Base-by-base conservation (phyloP, 2,329 filamentous ascomycete species). In the Ploettnerulaceae sp. region DNA sequence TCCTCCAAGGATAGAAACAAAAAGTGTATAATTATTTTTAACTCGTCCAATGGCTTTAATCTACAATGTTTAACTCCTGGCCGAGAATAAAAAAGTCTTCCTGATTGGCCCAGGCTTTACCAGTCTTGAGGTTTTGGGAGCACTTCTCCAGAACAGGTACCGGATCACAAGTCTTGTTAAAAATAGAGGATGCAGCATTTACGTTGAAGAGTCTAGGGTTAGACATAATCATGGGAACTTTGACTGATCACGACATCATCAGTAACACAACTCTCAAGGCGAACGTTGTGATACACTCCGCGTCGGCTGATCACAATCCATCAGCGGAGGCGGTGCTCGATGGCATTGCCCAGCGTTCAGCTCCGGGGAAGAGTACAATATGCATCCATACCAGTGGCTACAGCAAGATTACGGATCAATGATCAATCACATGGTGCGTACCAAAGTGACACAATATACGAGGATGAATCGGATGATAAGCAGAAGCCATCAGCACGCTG, bases 311-410 rank as follows among this genome's bases (percentile, higher is more conserved):
- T 58, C 66, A 75, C 47, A 57, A 71, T 14, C 67, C 69, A 8
- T 70, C 67, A 9, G 71, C 65, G 1, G 53, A 70, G 53, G 69
- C 71, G 12, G 63, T 76, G 9, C 57, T 75, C 3, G 64, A 66
- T 7, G 72, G 70, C 5, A 56, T 75, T 40, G 53, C 64, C 37
- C 70, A 6, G 65, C 69, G 1, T 51, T 59, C 1, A 53, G 65
- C 25, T 63, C 62, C 17, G 3, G 42, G 42, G 8, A 63, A 67
- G 21, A 47, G 47, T 18, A 71, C 69, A 14, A 70, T 71, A 49
- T 76, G 67, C 62, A 72, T 75, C 46, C 72, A 75, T 55, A 75
- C 72, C 3, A 69, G 66, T 5, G 72, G 71, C 4, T 67, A 68
- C 5, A 64, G 62, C 7, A 60, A 71, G 5, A 52, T 74, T 3